Conservation (phyloP, 306 rosid genomes). For the Urtica urens region DNA sequence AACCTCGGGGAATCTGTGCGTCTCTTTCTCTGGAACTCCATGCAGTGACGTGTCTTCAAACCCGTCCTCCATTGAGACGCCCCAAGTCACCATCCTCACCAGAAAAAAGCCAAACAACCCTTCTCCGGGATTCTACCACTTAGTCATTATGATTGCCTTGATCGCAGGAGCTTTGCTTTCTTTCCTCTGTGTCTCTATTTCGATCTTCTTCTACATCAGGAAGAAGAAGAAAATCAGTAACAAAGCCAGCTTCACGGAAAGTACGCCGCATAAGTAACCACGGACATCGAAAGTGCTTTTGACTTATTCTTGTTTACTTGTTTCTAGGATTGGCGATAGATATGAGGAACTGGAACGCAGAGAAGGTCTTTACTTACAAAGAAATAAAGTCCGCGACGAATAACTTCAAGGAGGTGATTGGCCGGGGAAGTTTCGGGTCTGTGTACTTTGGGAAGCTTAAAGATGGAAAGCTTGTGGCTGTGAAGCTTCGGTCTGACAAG, state of each 20-base stretch:
- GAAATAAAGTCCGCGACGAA: slow-evolving; percentile 73
- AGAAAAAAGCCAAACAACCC: slow-evolving; percentile 25
- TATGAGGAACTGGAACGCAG: slow-evolving; percentile 70
- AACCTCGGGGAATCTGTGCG: slow-evolving; percentile 66
- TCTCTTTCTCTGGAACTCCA: slow-evolving; percentile 52
- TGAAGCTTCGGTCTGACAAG: slow-evolving; percentile 85
- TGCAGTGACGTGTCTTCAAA: slow-evolving; percentile 42
- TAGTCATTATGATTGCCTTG: slow-evolving; percentile 38
- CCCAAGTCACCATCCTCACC: slow-evolving; percentile 56
- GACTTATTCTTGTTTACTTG: not conserved
- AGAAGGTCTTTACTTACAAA: slow-evolving; percentile 62
- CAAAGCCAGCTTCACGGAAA: slow-evolving; percentile 29
- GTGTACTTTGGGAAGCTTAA: slow-evolving; percentile 81
- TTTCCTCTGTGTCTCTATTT: slow-evolving; percentile 28
- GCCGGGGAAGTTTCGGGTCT: slow-evolving; percentile 87
- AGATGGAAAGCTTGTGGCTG: slow-evolving; percentile 62
- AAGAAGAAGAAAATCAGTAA: slow-evolving; percentile 25
- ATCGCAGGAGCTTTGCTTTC: slow-evolving; percentile 46
- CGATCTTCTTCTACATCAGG: slow-evolving; percentile 31
- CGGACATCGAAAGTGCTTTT: not conserved
- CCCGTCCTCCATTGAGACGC: slow-evolving; percentile 66
- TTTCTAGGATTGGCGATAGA: slow-evolving; percentile 38
- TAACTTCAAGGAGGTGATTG: slow-evolving; percentile 72
- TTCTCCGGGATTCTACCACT: slow-evolving; percentile 19
- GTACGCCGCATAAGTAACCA: slow-evolving; percentile 29